Base-by-base conservation (phyloP, 2,329 filamentous ascomycete genomes). In the Penicillium sclerotigenum region DNA sequence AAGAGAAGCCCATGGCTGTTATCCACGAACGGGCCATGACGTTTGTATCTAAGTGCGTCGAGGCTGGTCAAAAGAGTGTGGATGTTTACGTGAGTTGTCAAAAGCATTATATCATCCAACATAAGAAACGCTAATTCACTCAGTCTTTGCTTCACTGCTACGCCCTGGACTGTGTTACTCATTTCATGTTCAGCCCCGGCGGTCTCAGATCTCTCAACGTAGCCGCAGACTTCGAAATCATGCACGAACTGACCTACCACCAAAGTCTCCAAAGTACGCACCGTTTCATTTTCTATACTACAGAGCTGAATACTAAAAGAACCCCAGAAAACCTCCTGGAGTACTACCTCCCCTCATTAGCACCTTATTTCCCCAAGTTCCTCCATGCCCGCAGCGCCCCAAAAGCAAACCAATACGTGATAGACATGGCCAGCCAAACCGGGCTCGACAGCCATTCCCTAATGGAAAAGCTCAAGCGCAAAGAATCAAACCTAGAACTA, bases 211-310 rank as follows among this genome's bases (percentile, higher is more conserved):
- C 85, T 9, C 76, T 89, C 2, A 75, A 80, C 29, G 73, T 79
- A 18, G 62, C 73, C 31, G 68, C 79, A n/a, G 84, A 89, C 53
- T 81, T 84, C 59, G 77, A 81, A 14, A 81, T 89, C 70, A 88
- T 89, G 86, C 80, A 83, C 54, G 84, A 89, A 65, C 79, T 88
- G 3, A 84, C 86, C 0, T 85, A 86, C 57, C 86, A 89, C 58
- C 80, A 87, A 61, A 88, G 85, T 64, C 73, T 89, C 9, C 83
- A 86, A 66, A 86, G 86, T 87, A 64, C 65, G 81, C 73, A 0
- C 5, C 13, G 9, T 14, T 9, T 4, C 26, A 28, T 63, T 59
- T 24, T n/a, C 18, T 8, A 2, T 11, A 37, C 13, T n/a, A 8
- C n/a, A 1, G n/a, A 41, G 24, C 31, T 11, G n/a, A n/a, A 26